Base-by-base conservation (phyloP, 495 filamentous ascomycete species). In the Tuber microsphaerosporum region DNA sequence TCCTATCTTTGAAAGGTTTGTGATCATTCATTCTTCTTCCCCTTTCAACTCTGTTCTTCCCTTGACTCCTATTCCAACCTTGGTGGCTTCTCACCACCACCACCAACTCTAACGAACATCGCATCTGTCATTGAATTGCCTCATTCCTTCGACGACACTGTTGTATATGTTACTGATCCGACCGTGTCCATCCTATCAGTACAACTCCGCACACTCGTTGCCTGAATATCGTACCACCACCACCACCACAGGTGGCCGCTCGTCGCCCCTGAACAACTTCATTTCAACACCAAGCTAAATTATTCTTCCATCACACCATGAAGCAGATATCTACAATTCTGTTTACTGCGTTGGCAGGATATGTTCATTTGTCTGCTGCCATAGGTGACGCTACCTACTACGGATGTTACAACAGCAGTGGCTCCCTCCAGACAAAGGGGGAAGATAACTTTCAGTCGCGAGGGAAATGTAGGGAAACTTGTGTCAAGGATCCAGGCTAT, bases 251-350 rank as follows among this genome's bases (percentile, higher is more conserved):
- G 73, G 75, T 75, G 77, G 73, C 71, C 76, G 45, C 45, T 65
- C 56, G 26, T 65, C 56, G 56, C 56, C 56, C 56, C 56, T 65
- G 56, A 65, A 10, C 56, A 65, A 34, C 56, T 34, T 31, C 12
- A 0, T 65, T 31, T 31, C 56, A 65, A 65, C 56, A 65, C 56
- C 26, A 31, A 65, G 12, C 26, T 34, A 65, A 19, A 65, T 65
- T 14, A 31, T 65, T 65, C 48, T 48, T 68, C 45, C 6, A 61
- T 51, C 46, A 71, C 68, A 79, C 45, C 41, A 79, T 79, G 77
- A 79, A 79, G 70, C 76, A 79, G n/a, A 42, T 79, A 79, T 79
- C 77, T 56, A 61, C 77, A 71, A 71, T 79, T 48, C 73, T 79
- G 45, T 44, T 79, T 16, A 69, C 70, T 37, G 73, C 46, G 43